These are phyloP conservation scores for Heritiera fomes DNA, from an alignment of 345 rosid species.

Conservation along the genomic window DNA sequence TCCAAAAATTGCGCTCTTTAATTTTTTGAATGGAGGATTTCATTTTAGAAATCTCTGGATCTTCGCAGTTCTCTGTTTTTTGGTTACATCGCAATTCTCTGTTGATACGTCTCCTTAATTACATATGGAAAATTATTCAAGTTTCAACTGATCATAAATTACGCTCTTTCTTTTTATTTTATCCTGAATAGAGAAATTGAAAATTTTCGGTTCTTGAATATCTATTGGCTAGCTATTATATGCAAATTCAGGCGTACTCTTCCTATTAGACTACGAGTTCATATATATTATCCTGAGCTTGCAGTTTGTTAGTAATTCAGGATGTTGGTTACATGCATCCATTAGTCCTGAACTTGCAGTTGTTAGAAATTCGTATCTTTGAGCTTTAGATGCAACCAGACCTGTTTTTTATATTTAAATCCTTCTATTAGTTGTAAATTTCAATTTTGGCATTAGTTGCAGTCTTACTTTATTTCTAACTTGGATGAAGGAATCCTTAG, in stretches of 20 bases:
- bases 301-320: neutral
- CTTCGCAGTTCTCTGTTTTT: neutral
- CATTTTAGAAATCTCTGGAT: neutral
- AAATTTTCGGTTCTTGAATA: neutral
- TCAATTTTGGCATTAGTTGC: neutral
- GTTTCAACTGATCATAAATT: neutral
- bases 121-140: neutral
- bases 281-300: neutral
- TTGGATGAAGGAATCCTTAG: neutral
- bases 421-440: neutral
- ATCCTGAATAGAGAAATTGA: neutral
- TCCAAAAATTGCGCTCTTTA: neutral
- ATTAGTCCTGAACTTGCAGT: neutral
- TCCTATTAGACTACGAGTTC: slow-evolving; percentile 5
- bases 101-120: neutral
- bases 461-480: neutral
- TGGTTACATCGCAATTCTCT: neutral
- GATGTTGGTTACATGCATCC: neutral
- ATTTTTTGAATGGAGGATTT: slow-evolving; percentile 1
- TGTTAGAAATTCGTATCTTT: neutral
- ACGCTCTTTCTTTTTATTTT: neutral
- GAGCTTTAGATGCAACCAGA: neutral
- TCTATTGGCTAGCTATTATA: neutral
- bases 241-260: neutral
- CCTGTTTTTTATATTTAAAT: neutral